Evolutionary conservation across 495 filamentous ascomycete genomes (phyloP).

Genomic region (Aspergillus funiculosus): DNA sequence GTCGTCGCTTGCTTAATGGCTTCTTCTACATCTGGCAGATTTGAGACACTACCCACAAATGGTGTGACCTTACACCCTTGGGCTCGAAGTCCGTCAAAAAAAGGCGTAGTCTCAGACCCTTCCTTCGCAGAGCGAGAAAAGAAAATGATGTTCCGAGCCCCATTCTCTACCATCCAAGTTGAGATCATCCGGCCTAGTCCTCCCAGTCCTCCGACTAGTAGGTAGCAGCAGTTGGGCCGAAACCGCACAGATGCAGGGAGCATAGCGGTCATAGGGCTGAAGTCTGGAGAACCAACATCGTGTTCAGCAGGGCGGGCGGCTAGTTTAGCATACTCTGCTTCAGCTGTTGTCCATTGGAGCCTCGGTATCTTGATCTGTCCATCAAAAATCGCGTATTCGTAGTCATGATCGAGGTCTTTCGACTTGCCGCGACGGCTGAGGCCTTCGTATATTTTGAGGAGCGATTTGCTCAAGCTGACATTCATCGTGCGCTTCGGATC

Average conservation of each 20-base stretch:
- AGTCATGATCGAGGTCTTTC: not conserved
- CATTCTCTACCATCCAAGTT: slow-evolving; percentile 51
- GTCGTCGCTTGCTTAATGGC: not conserved
- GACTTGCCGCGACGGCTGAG: not conserved
- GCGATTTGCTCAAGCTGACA: not conserved
- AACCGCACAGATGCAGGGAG: no score
- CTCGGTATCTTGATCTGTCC: not conserved
- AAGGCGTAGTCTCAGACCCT: slow-evolving; percentile 9
- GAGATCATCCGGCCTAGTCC: slow-evolving; percentile 52
- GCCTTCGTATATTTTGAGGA: no score
- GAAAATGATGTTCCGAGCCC: slow-evolving; percentile 50
- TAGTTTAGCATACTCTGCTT: not conserved
- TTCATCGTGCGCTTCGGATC: not conserved
- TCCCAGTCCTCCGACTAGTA: slow-evolving; percentile 44
- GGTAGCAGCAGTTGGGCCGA: no score
- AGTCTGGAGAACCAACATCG: not conserved
- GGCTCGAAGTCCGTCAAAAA: slow-evolving; percentile 32
- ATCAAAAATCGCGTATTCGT: not conserved
- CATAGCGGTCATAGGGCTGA: no score
- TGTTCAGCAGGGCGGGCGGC: not conserved
- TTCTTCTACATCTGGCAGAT: slow-evolving; percentile 3
- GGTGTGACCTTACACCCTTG: slow-evolving; percentile 19
- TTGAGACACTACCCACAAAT: slow-evolving; percentile 15
- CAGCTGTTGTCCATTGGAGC: no score
- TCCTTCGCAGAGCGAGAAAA: slow-evolving; percentile 19